Base-by-base conservation (phyloP, 805 yeast genomes). In the Pichia manshurica region DNA sequence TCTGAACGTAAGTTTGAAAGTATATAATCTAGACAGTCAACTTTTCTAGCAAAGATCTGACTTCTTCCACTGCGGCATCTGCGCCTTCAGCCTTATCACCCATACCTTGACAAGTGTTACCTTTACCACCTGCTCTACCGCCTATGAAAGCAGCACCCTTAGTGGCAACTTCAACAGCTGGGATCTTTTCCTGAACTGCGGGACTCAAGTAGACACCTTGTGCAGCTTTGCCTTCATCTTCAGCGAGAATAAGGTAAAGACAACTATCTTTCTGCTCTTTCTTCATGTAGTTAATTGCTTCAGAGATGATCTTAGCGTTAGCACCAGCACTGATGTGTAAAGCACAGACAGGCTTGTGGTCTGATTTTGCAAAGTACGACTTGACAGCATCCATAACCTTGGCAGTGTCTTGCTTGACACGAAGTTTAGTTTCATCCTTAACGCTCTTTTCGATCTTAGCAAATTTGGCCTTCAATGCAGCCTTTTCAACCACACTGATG, bases 101-200 rank as follows among this genome's bases (percentile, higher is more conserved):
- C 82, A 88, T 85, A 69, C 99, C 99, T 72, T 93, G 99, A 58
- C 88, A 87, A 47, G 90, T 82, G 56, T 88, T 87, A 54, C 96
- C 98, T 70, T 88, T 93, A 67, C 99, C 99, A 71, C 99, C 99
- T 49, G 96, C 95, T 67, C 85, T 88, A 68, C 99, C 99, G 55
- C 99, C 99, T 57, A 93, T 80, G 58, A 74, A 72, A 33, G 72
- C 68, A 39, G 90, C 72, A 39, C 86, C 98, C 48, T 76, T 70
- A 45, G 74, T 68, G 29, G 95, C 95, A 56, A 89, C 75, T 25
- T 79, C 89, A 49, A 82, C 75, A 45, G 95, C 90, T 54, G 83
- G 76, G 19, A 88, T 73, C 62, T 81, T 76, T 40, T 72, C 73
- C 54, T 83, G 69, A 35, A 89, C 86, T 37, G 68, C 81, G 53